Conservation (phyloP, 2,329 filamentous ascomycete species). For the Aspergillus tamarii region DNA sequence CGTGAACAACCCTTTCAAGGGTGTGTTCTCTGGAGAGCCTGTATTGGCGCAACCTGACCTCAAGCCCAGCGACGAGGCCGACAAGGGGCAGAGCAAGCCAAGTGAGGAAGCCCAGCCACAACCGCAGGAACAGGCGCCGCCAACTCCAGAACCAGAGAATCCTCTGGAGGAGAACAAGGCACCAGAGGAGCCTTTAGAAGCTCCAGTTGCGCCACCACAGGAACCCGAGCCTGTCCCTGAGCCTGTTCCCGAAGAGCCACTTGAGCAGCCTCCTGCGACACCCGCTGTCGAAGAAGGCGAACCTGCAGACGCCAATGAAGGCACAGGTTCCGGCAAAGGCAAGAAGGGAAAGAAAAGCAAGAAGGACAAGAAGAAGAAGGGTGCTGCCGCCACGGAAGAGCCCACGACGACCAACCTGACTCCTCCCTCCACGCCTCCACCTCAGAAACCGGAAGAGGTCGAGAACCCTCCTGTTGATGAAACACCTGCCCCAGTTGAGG, state of each 20-base stretch:
- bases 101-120: conserved; percentile 15
- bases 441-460: conserved; percentile 21
- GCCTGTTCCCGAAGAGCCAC: background rate
- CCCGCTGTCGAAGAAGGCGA: conserved; percentile 5
- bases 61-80: background rate
- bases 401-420: conserved; percentile 33
- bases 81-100: background rate
- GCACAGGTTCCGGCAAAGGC: conserved; percentile 10
- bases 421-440: conserved; percentile 44
- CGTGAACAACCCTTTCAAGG: conserved; percentile 20
- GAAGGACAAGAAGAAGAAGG: conserved; percentile 35
- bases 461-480: conserved; percentile 13
- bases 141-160: background rate
- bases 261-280: background rate
- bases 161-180: background rate
- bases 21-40: conserved; percentile 20
- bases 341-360: conserved; percentile 31
- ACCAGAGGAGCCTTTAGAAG: background rate
- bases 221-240: background rate
- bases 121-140: conserved; percentile 3
- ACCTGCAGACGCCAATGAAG: conserved; percentile 3
- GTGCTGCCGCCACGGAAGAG: conserved; percentile 28
- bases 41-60: background rate
- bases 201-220: background rate
- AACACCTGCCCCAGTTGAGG: conserved; percentile 13